Base-by-base conservation (phyloP, 768 basidiomycete genomes). In the Cystobasidium ongulense region DNA sequence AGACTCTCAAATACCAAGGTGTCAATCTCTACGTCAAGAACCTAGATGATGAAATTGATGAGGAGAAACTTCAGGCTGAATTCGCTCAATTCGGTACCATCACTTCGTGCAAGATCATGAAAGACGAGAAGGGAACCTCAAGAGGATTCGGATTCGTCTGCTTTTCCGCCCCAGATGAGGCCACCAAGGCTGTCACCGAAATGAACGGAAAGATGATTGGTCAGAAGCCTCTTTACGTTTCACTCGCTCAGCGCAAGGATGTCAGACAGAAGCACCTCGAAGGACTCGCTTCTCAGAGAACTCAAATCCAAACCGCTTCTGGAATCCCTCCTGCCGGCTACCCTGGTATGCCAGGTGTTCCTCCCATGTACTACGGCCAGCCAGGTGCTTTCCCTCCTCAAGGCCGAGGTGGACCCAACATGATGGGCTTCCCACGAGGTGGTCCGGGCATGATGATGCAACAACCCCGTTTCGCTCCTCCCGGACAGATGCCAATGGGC, bases 11-110 rank as follows among this genome's bases (percentile, higher is more conserved):
- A 84, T 96, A 92, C 80, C 93, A 96, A 78, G 96, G 96, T 72
- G 94, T 97, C 82, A 99, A 99, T 85, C 86, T 99, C 72, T 99
- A 98, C 85, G 89, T 98, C 88, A 99, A 98, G 87, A 99, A 99
- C 84, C 84, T 99, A 82, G 95, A 97, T 82, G 95, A 97, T 81
- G 94, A 96, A 78, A 86, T 96, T 72, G 92, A 97, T 80, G 96
- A 99, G 80, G 96, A 99, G 74, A 93, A 93, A 82, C 89, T 99
- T 79, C 90, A 93, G 75, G 84, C 86, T 77, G 96, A 98, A 83
- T 99, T 99, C 80, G 93, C 97, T 83, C 88, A 92, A 17, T 98
- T 91, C 82, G 96, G 96, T 65, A 87, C 90, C 76, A 93, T 99
- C 84, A 99, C 95, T 76, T 95, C 92, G 81, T 94, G 90, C 86